Percentiles rank a stretch among this genome's conserved stretches.
Conservation (phyloP, 164 flowering plant genomes). For the Magnolia officinalis region DNA sequence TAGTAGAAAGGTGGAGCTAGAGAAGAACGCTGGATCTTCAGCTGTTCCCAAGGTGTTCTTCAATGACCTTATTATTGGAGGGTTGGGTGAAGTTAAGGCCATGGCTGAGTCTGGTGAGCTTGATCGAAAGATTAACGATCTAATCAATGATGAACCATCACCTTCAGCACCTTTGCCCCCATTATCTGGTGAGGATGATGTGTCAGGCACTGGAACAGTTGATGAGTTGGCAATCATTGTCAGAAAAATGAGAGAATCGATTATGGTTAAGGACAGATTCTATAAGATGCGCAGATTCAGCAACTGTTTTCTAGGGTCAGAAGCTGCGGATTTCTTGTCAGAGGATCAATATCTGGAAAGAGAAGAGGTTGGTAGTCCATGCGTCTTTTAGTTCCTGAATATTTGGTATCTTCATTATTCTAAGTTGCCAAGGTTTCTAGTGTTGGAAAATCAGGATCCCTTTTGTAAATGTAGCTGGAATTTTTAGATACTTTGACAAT, state of each 20-base stretch:
- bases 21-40: slow-evolving; percentile 60
- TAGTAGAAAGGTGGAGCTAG: slow-evolving; percentile 66
- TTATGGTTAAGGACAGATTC: slow-evolving; percentile 69
- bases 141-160: slow-evolving; percentile 56
- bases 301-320: slow-evolving; percentile 75
- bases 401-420: background rate
- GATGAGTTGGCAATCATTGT: slow-evolving; percentile 74
- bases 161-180: slow-evolving; percentile 73
- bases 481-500: background rate
- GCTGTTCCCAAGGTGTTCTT: slow-evolving; percentile 74
- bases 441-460: background rate
- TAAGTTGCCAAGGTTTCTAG: background rate
- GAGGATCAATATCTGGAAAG: slow-evolving; percentile 78
- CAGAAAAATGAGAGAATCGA: slow-evolving; percentile 58
- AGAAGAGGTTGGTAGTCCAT: slow-evolving; percentile 55
- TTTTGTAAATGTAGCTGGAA: background rate
- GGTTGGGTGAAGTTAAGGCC: slow-evolving; percentile 52
- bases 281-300: slow-evolving; percentile 67
- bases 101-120: slow-evolving; percentile 69
- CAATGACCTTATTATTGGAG: slow-evolving; percentile 64
- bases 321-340: slow-evolving; percentile 80
- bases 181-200: slow-evolving; percentile 86
- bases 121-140: slow-evolving; percentile 53
- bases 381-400: background rate
- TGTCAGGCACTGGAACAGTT: slow-evolving; percentile 51